These are phyloP conservation scores for Alternaria tenuissima DNA, from an alignment of 2,329 filamentous ascomycete genomes.

Conservation along the genomic window DNA sequence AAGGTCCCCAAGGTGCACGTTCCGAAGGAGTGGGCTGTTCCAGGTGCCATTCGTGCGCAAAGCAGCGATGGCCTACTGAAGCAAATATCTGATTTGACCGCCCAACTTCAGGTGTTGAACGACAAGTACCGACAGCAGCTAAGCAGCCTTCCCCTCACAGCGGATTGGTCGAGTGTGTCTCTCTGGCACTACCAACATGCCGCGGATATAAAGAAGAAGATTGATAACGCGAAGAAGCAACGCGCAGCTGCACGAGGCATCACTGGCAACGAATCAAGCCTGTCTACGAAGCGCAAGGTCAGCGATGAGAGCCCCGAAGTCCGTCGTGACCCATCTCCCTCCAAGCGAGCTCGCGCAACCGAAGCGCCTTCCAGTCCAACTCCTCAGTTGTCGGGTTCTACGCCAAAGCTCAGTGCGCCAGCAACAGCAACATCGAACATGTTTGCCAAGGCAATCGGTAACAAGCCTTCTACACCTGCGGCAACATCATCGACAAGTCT, in stretches of 20 bases:
- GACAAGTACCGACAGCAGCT: slow-evolving; percentile 38
- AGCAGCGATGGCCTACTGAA: slow-evolving; percentile 21
- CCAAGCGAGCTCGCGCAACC: slow-evolving; percentile 37
- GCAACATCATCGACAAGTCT: slow-evolving; percentile 21
- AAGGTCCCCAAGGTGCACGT: slow-evolving; percentile 38
- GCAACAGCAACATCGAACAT: slow-evolving; percentile 35
- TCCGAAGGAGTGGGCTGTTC: slow-evolving; percentile 35
- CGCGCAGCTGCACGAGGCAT: slow-evolving; percentile 39
- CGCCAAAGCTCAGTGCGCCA: slow-evolving; percentile 26
- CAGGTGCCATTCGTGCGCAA: slow-evolving; percentile 16
- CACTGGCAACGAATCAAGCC: slow-evolving; percentile 41
- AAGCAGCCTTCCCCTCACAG: slow-evolving; percentile 27
- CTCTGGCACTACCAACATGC: slow-evolving; percentile 42
- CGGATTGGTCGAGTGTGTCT: slow-evolving; percentile 44
- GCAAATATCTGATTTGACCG: slow-evolving; percentile 27
- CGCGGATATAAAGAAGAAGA: slow-evolving; percentile 38
- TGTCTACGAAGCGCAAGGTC: slow-evolving; percentile 47
- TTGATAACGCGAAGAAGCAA: slow-evolving; percentile 40
- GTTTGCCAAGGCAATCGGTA: slow-evolving; percentile 34
- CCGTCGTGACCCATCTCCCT: slow-evolving; percentile 29
- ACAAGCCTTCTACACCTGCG: slow-evolving; percentile 25
- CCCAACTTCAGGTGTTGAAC: slow-evolving; percentile 40
- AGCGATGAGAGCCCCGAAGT: slow-evolving; percentile 23
- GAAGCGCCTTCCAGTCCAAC: slow-evolving; percentile 30
- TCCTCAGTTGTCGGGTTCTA: slow-evolving; percentile 26